Percentiles rank a stretch among this genome's conserved stretches.
Conservation (phyloP, 306 rosid species). For the Heteromeles arbutifolia region DNA sequence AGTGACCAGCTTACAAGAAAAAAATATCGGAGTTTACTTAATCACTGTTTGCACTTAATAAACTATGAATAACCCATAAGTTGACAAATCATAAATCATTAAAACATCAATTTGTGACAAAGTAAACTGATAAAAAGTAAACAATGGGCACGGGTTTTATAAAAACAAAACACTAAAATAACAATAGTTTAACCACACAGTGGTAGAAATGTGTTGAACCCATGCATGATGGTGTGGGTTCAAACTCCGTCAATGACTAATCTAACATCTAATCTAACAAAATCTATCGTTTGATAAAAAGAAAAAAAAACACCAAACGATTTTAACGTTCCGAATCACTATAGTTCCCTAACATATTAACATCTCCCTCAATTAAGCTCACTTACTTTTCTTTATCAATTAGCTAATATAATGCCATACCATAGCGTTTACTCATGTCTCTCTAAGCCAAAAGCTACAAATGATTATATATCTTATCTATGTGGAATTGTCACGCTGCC, state of each 20-base stretch:
- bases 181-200: no score
- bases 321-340: neutral
- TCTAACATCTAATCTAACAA: no score
- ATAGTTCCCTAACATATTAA: neutral
- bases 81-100: neutral
- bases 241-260: fast-evolving
- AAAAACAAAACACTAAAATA: no score
- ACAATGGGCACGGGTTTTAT: neutral
- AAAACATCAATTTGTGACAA: neutral
- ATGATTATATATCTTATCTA: neutral
- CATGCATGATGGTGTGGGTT: fast-evolving
- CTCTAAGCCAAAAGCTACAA: neutral
- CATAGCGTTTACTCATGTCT: neutral
- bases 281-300: no score
- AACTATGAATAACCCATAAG: neutral
- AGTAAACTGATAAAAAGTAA: no score
- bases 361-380: neutral
- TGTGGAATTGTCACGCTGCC: neutral
- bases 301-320: no score
- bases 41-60: neutral
- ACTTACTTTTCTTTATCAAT: neutral
- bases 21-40: neutral
- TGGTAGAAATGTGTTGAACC: fast-evolving
- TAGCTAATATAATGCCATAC: neutral
- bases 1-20: neutral